Evolutionary conservation across 306 rosid species (phyloP).

Genomic region (Dryas drummondii): DNA sequence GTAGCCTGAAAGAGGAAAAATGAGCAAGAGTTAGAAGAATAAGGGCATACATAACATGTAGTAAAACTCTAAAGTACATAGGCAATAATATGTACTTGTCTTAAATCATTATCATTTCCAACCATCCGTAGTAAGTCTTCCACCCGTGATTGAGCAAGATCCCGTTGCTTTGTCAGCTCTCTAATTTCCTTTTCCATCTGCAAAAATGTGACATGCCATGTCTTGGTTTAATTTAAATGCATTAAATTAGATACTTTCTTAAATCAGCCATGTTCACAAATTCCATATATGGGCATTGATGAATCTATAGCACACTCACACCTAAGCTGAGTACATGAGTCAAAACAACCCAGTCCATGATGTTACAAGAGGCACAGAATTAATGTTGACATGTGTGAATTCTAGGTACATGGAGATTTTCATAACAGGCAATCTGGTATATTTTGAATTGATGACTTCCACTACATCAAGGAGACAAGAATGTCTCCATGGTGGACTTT

Average conservation of each 20-base stretch:
- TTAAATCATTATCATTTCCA: conserved; percentile 57
- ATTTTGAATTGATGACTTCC: background rate
- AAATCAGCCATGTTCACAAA: background rate
- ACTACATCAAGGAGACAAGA: background rate
- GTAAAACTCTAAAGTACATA: conserved; percentile 16
- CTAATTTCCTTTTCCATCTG: conserved; percentile 90
- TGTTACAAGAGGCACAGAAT: background rate
- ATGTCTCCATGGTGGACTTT: background rate
- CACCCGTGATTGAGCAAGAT: conserved; percentile 90
- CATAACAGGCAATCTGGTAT: background rate
- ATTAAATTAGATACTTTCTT: background rate
- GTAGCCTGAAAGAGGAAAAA: conserved; percentile 35
- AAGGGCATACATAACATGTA: conserved; percentile 11
- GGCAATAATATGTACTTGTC: conserved; percentile 46
- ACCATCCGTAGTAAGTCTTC: conserved; percentile 74
- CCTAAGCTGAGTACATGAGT: background rate
- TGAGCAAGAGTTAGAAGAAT: conserved; percentile 10
- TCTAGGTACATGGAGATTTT: background rate
- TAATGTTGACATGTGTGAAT: background rate
- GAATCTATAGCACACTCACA: background rate
- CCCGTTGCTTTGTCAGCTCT: conserved; percentile 84
- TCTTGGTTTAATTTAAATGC: conserved; percentile 20
- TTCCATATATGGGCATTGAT: background rate
- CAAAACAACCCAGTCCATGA: background rate
- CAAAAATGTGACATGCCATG: conserved; percentile 20